Percentiles rank a stretch among this genome's conserved stretches.
These are phyloP conservation scores for Mollisiaceae sp. DNA, from an alignment of 2,329 filamentous ascomycete species.

Conservation along the genomic window DNA sequence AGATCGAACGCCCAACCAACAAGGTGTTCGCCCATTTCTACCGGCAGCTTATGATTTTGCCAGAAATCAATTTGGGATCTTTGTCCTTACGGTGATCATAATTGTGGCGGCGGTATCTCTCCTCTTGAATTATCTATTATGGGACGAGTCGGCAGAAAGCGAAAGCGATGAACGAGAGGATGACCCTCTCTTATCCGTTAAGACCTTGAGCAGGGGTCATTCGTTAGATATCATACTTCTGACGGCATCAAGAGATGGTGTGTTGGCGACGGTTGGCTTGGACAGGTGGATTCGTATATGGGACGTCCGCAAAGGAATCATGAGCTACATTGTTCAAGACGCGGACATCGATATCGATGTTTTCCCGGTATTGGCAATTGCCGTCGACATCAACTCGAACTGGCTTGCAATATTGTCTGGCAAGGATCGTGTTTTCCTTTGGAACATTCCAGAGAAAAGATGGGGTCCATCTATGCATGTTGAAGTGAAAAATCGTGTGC, in stretches of 20 bases:
- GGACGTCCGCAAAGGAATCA: slow-evolving; percentile 54
- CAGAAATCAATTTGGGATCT: slow-evolving; percentile 61
- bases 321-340: slow-evolving; percentile 47
- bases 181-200: slow-evolving; percentile 61
- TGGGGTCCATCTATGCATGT: slow-evolving; percentile 62
- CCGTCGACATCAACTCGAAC: slow-evolving; percentile 66
- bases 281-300: slow-evolving; percentile 73
- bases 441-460: slow-evolving; percentile 61
- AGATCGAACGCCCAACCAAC: slow-evolving; percentile 61
- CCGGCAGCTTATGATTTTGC: slow-evolving; percentile 72
- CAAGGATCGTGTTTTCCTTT: slow-evolving; percentile 62
- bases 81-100: slow-evolving; percentile 66
- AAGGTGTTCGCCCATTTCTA: slow-evolving; percentile 53
- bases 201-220: slow-evolving; percentile 67
- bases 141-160: slow-evolving; percentile 57
- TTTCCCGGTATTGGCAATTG: slow-evolving; percentile 66
- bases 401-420: slow-evolving; percentile 71
- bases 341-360: slow-evolving; percentile 46
- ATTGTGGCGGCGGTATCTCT: slow-evolving; percentile 68
- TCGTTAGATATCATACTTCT: slow-evolving; percentile 72
- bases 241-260: slow-evolving; percentile 64
- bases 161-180: slow-evolving; percentile 53
- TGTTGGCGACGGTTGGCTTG: slow-evolving; percentile 71
- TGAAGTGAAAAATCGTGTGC: slow-evolving; percentile 61
- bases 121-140: slow-evolving; percentile 76